Conservation (phyloP, 768 basidiomycete species). For the Mycena rebaudengoi region DNA sequence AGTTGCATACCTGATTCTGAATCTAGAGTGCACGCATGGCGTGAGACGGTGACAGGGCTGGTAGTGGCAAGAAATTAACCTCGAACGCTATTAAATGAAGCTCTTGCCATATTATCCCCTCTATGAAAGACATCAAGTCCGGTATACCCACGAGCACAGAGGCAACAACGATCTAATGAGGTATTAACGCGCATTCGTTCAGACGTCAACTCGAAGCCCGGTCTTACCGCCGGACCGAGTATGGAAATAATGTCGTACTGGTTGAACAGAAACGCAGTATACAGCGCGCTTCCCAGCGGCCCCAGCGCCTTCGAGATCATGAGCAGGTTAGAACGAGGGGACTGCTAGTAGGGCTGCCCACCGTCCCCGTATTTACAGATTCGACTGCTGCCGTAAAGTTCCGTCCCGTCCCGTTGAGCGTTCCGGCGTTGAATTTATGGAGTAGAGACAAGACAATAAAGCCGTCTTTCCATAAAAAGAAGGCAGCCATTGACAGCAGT, state of each 20-base stretch:
- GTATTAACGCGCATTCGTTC: neutral
- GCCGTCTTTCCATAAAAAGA: no score
- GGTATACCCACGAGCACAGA: constrained; percentile 11
- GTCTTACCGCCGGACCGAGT: neutral
- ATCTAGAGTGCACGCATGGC: neutral
- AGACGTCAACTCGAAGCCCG: no score
- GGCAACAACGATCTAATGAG: constrained; percentile 11
- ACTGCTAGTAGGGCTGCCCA: no score
- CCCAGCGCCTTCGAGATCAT: no score
- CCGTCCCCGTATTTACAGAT: no score
- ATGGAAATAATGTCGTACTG: constrained; percentile 6
- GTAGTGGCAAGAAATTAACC: neutral
- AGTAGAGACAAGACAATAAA: no score
- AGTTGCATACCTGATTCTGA: constrained; percentile 12
- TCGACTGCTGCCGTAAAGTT: no score
- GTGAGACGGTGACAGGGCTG: neutral
- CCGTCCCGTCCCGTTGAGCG: no score
- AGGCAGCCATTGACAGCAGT: no score
- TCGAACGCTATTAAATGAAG: constrained; percentile 23
- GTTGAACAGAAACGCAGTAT: neutral
- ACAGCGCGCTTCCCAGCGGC: no score
- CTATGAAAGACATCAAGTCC: constrained; percentile 9
- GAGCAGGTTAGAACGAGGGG: no score
- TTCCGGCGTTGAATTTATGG: no score
- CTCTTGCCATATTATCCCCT: constrained; percentile 20